Evolutionary conservation across 1,139 yeast species (phyloP).

Genomic region (Candida sp.): DNA sequence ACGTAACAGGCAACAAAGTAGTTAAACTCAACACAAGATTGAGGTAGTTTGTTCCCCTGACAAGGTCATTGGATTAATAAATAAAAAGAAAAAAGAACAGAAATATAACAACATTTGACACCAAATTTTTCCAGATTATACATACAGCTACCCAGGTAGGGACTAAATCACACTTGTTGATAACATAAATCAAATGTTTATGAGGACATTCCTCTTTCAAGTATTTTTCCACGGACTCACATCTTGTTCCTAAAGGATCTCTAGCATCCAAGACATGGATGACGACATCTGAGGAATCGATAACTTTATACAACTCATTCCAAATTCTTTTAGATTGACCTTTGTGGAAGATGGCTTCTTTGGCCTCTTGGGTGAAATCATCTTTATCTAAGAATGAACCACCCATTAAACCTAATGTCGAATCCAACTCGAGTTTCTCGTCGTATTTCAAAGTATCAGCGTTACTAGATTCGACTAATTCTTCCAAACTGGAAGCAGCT

Average conservation of each 20-base stretch:
- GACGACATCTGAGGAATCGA: constrained; percentile 94
- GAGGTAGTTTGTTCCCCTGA: constrained; percentile 58
- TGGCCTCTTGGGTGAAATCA: constrained; percentile 85
- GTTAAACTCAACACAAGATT: constrained; percentile 16
- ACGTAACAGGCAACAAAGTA: constrained; percentile 84
- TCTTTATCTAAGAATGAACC: constrained; percentile 64
- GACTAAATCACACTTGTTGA: constrained; percentile 96
- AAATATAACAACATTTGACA: constrained; percentile 4
- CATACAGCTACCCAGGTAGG: constrained; percentile 99
- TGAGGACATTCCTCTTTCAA: constrained; percentile 94
- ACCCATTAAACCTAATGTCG: constrained; percentile 81
- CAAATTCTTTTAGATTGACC: constrained; percentile 99
- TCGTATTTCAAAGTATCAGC: constrained; percentile 59
- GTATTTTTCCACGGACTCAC: constrained; percentile 90
- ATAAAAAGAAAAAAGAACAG: constrained; percentile 13
- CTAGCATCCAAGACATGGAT: constrained; percentile 96
- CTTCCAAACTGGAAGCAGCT: constrained; percentile 76
- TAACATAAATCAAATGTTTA: constrained; percentile 89
- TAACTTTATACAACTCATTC: constrained; percentile 96
- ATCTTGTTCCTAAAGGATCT: constrained; percentile 95
- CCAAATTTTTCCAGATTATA: constrained; percentile 20
- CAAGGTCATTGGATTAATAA: constrained; percentile 53
- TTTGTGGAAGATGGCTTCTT: constrained; percentile 92
- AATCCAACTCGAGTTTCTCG: constrained; percentile 71
- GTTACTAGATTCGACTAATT: constrained; percentile 62